A percentile compares a stretch with the other conserved stretches of the same genome.
These are phyloP conservation scores for Plasmodium inui DNA, from an alignment of 169 alveolate species.

Conservation along the genomic window DNA sequence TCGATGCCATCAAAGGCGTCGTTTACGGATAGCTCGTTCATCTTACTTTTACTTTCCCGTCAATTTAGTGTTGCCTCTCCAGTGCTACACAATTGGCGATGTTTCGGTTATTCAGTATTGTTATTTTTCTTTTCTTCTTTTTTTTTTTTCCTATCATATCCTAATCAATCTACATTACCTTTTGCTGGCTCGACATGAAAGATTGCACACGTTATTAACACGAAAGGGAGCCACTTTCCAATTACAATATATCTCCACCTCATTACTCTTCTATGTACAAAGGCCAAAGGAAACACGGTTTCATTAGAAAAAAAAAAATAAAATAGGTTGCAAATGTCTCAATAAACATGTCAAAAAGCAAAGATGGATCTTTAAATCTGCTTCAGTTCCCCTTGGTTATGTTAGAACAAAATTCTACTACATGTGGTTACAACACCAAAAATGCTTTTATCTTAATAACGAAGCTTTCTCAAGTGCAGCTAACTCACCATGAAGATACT, in stretches of 20 bases:
- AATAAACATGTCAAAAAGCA: slow-evolving; percentile 36
- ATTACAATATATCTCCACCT: background rate
- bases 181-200: background rate
- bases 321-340: background rate
- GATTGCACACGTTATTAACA: background rate
- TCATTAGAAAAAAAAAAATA: slow-evolving; percentile 9
- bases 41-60: background rate
- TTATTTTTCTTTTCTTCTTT: background rate
- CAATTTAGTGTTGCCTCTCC: background rate
- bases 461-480: slow-evolving; percentile 7
- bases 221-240: background rate
- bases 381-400: slow-evolving; percentile 3
- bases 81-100: background rate
- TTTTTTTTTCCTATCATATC: slow-evolving; percentile 4
- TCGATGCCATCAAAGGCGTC: slow-evolving; percentile 68
- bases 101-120: background rate
- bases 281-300: background rate
- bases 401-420: slow-evolving; percentile 22
- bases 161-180: background rate
- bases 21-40: slow-evolving; percentile 42
- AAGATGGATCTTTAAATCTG: background rate
- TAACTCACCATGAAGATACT: background rate
- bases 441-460: background rate
- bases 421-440: slow-evolving; percentile 1
- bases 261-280: background rate